Conservation (phyloP, 352 stramenopile genomes). For the Pythium periplocum region DNA sequence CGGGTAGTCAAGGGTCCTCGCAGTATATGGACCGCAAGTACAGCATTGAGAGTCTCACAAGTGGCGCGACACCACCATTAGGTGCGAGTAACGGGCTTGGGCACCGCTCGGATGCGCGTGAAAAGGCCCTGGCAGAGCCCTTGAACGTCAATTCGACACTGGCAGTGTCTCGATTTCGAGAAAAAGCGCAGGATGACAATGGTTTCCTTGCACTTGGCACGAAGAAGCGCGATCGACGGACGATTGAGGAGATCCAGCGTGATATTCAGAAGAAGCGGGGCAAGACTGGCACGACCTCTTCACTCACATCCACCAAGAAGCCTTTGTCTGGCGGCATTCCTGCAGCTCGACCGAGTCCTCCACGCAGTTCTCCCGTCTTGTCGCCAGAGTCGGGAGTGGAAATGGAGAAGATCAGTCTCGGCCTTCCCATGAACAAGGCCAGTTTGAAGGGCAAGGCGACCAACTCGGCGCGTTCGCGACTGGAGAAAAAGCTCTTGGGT, state of each 20-base stretch:
- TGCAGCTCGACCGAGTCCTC: conserved; percentile 41
- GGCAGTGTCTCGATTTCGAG: conserved; percentile 58
- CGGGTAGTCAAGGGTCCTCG: conserved; percentile 1
- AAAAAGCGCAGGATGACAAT: conserved; percentile 34
- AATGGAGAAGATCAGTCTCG: conserved; percentile 21
- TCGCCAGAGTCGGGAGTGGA: conserved; percentile 48
- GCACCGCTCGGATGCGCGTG: not conserved
- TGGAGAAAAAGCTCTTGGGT: conserved; percentile 75
- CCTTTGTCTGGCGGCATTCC: conserved; percentile 8
- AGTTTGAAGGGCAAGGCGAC: conserved; percentile 46
- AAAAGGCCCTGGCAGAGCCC: conserved; percentile 23
- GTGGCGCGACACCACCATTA: not conserved
- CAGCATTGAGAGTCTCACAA: conserved; percentile 27
- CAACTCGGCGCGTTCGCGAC: conserved; percentile 59
- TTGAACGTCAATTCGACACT: conserved; percentile 73
- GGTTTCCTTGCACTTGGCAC: conserved; percentile 77
- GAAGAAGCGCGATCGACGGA: conserved; percentile 79
- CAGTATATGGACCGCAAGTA: conserved; percentile 21
- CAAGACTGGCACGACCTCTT: conserved; percentile 1
- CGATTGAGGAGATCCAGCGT: conserved; percentile 86
- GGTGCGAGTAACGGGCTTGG: conserved; percentile 15
- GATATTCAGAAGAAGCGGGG: conserved; percentile 67
- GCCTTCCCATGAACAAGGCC: conserved; percentile 4
- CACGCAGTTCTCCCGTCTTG: conserved; percentile 57
- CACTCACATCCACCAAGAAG: conserved; percentile 21